Base-by-base conservation (phyloP, 1,284 basidiomycete species). In the Inonotus hispidus region DNA sequence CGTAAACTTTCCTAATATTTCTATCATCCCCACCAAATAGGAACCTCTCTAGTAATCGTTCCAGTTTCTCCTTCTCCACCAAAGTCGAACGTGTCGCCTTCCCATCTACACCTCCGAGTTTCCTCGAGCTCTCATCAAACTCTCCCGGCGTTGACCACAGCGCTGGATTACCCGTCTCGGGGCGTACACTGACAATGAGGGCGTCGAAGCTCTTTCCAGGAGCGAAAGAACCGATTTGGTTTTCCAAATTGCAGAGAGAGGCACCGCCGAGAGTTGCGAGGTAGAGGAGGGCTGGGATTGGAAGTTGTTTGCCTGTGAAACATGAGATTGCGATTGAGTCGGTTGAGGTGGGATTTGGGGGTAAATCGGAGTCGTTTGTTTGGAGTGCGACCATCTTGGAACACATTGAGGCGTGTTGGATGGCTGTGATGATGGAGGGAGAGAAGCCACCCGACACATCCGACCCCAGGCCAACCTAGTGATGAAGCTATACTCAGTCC, bases 201-300 rank as follows among this genome's bases (percentile, higher is more conserved):
- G 95, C 95, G 71, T 99, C 95, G 70, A 98, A 98, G 65, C 87
- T 87, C 74, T 93, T 95, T 1, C 93, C 93, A 0, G 79, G 77
- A 25, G 77, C 78, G 61, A 99, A 90, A 27, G 86, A 88, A 8
- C 95, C 96, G n/a, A 93, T 80, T 41, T 78, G 79, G 50, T 83
- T 72, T 41, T 84, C 80, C 32, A 98, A 73, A 56, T 81, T 79
- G 69, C 93, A 95, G 0, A 98, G 85, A 37, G 86, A 79, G 0
- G 96, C 96, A 1, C 96, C 96, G 45, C 96, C 95, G 29, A 91
- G 77, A 2, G 95, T 99, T 8, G 96, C 95, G 52, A 98, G 85
- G 75, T 93, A 90, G 65, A 97, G 80, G 52, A 98, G 79, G 1
- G 92, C 87, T 6, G 91, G 76, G 43, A 95, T 79, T 5, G 86